Evolutionary conservation across 495 filamentous ascomycete genomes (phyloP).

Genomic region (Amorphotheca resinae): DNA sequence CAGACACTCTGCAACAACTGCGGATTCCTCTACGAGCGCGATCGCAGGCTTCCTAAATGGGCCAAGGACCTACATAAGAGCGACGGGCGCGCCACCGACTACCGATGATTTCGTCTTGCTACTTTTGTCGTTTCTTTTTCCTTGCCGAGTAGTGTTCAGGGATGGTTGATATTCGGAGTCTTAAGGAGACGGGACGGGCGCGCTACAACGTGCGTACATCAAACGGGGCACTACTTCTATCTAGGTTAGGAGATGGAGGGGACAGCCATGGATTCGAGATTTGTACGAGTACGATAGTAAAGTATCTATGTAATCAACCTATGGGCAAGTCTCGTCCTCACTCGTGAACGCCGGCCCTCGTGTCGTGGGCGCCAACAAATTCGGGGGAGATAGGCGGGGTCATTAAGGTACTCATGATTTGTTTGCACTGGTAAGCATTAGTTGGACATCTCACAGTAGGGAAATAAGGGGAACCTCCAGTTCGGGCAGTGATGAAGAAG

Average conservation of each 20-base stretch:
- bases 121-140: constrained; percentile 2
- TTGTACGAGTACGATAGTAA: neutral
- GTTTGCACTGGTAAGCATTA: no score
- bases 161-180: constrained; percentile 7
- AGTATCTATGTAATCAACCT: neutral
- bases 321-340: neutral
- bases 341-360: no score
- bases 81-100: constrained; percentile 25
- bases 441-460: no score
- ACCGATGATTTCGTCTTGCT: constrained; percentile 7
- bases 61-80: constrained; percentile 57
- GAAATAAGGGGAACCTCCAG: no score
- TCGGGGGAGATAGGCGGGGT: no score
- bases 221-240: no score
- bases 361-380: no score
- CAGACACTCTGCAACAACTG: constrained; percentile 93
- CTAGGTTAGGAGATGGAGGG: no score
- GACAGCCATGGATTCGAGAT: no score
- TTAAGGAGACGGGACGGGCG: constrained; percentile 1
- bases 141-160: constrained; percentile 6
- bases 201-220: constrained; percentile 1
- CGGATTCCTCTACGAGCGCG: constrained; percentile 76
- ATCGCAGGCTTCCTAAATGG: constrained; percentile 74
- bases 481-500: no score
- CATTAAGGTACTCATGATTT: no score